Percentiles rank a stretch among this genome's conserved stretches.
phyloP scores from a whole-genome alignment of 352 stramenopile genomes.

The Phytopythium mirpurense region DNA sequence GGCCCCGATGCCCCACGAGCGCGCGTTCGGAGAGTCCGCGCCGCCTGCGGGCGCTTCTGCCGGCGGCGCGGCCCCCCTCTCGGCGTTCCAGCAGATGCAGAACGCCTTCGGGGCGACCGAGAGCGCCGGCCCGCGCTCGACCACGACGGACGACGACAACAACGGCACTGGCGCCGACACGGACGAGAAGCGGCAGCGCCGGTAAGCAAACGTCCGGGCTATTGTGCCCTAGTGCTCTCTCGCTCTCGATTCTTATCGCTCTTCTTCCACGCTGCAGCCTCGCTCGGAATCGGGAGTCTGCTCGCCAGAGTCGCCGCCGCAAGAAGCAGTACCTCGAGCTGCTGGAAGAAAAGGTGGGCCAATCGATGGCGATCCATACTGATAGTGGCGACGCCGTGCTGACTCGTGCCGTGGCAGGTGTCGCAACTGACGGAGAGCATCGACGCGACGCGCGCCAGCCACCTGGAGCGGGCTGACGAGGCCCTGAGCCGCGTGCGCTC shows the following conservation, averaged over 20 bases:
- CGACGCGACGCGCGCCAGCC: constrained; percentile 64
- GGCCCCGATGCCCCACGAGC: constrained; percentile 18
- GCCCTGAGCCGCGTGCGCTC: constrained; percentile 69
- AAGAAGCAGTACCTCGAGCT: constrained; percentile 90
- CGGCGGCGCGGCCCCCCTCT: constrained; percentile 8
- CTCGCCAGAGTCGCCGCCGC: constrained; percentile 78
- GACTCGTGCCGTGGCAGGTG: constrained; percentile 33
- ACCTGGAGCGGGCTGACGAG: constrained; percentile 77
- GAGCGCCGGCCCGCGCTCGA: constrained; percentile 51
- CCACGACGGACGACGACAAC: constrained; percentile 44
- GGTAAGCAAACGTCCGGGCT: constrained; percentile 20
- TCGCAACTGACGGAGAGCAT: constrained; percentile 86
- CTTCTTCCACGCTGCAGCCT: constrained; percentile 21
- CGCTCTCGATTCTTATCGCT: background rate
- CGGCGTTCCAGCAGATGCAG: constrained; percentile 43
- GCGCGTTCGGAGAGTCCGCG: constrained; percentile 23
- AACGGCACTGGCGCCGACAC: constrained; percentile 41
- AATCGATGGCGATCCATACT: background rate
- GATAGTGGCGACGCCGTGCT: background rate
- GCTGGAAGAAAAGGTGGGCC: constrained; percentile 75
- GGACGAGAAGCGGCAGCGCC: constrained; percentile 73
- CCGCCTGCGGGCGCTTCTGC: constrained; percentile 2
- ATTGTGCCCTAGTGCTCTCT: too few relatives aligned
- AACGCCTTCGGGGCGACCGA: constrained; percentile 44
- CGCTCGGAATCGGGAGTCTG: constrained; percentile 84